Conservation (phyloP, 148 eudicot species). For the Heliosperma pusillum region DNA sequence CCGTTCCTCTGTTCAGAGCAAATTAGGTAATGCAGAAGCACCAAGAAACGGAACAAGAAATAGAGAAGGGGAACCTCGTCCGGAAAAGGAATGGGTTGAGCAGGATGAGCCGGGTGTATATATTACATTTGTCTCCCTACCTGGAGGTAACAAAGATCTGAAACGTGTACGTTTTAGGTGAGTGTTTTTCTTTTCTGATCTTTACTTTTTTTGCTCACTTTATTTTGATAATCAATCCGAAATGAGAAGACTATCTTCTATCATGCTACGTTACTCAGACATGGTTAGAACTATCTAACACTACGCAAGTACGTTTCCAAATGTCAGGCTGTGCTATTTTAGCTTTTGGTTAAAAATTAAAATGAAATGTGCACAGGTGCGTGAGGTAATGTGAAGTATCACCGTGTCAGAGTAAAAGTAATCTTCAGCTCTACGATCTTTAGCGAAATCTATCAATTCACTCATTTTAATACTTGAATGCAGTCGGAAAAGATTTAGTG, state of each 20-base stretch:
- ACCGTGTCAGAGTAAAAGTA: too few species aligned
- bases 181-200: slow-evolving; percentile 15
- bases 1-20: slow-evolving; percentile 52
- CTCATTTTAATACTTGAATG: slow-evolving; percentile 22
- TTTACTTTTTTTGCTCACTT: background rate
- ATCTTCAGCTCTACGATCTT: too few species aligned
- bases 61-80: slow-evolving; percentile 61
- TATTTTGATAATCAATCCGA: background rate
- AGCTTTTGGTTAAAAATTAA: too few species aligned
- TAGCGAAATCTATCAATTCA: background rate
- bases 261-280: background rate
- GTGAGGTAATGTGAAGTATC: too few species aligned
- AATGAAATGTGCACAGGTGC: too few species aligned
- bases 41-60: slow-evolving; percentile 59
- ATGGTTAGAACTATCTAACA: too few species aligned
- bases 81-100: slow-evolving; percentile 88
- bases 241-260: background rate
- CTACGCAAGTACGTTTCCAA: too few species aligned
- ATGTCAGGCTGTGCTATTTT: too few species aligned
- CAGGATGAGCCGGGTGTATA: slow-evolving; percentile 98
- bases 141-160: slow-evolving; percentile 86
- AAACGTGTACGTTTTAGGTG: slow-evolving; percentile 98
- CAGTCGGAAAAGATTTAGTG: slow-evolving; percentile 95
- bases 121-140: slow-evolving; percentile 80
- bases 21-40: slow-evolving; percentile 44